A percentile compares a stretch with the other conserved stretches of the same genome.
These are phyloP conservation scores for Claviceps sorghi DNA, from an alignment of 2,329 filamentous ascomycete species.

Conservation along the genomic window DNA sequence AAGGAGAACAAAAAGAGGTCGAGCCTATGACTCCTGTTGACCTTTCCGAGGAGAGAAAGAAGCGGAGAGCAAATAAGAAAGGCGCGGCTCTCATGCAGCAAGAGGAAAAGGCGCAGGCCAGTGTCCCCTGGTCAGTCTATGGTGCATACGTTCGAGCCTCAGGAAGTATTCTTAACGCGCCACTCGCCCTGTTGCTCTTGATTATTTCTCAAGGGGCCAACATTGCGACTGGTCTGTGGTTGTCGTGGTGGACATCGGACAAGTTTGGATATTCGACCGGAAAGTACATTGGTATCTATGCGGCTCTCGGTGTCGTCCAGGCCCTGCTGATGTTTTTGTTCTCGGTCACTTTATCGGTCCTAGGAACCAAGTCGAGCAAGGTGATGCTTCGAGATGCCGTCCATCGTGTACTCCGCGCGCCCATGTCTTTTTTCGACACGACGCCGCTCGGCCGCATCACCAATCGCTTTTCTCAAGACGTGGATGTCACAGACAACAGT, in stretches of 20 bases:
- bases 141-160: slow-evolving; percentile 62
- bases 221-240: slow-evolving; percentile 78
- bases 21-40: slow-evolving; percentile 27
- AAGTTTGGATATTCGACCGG: slow-evolving; percentile 54
- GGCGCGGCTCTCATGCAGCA: slow-evolving; percentile 54
- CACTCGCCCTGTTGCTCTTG: slow-evolving; percentile 48
- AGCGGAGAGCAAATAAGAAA: slow-evolving; percentile 44
- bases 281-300: slow-evolving; percentile 58
- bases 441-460: slow-evolving; percentile 90
- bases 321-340: slow-evolving; percentile 67
- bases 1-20: slow-evolving; percentile 25
- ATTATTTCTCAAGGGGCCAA: slow-evolving; percentile 67
- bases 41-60: slow-evolving; percentile 18
- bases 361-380: slow-evolving; percentile 70
- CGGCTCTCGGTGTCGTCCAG: slow-evolving; percentile 56
- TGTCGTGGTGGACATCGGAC: slow-evolving; percentile 83
- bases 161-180: slow-evolving; percentile 53
- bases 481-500: slow-evolving; percentile 93
- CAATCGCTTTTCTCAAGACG: slow-evolving; percentile 89
- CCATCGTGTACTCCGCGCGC: slow-evolving; percentile 53
- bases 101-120: slow-evolving; percentile 55
- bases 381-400: slow-evolving; percentile 71
- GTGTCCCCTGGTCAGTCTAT: slow-evolving; percentile 71
- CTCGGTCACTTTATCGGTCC: slow-evolving; percentile 60
- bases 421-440: slow-evolving; percentile 93